phyloP scores from a whole-genome alignment of 495 filamentous ascomycete genomes.

The Trichoderma parareesei region DNA sequence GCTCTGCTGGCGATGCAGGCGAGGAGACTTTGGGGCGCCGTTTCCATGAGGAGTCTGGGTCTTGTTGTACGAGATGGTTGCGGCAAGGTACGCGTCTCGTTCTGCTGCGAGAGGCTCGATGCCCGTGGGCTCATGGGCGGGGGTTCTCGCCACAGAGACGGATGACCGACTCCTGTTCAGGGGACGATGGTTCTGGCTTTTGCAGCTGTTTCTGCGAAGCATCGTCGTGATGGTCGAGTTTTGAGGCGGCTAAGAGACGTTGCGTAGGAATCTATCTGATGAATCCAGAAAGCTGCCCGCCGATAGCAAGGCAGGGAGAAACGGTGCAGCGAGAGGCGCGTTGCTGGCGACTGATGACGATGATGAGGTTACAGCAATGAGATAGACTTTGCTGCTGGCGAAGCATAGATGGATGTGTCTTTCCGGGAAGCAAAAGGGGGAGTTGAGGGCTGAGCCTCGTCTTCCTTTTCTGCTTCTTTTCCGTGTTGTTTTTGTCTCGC shows the following conservation, averaged over 20 bases:
- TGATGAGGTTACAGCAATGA: neutral
- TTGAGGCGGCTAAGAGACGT: neutral
- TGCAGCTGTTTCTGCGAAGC: constrained; percentile 20
- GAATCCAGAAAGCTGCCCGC: neutral
- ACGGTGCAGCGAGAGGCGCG: neutral
- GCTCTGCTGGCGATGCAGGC: constrained; percentile 38
- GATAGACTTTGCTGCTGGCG: neutral
- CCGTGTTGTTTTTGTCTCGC: too few species aligned
- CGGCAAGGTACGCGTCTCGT: constrained; percentile 58
- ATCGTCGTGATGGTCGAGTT: neutral
- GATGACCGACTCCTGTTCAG: constrained; percentile 52
- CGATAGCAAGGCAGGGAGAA: neutral
- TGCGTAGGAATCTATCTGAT: neutral
- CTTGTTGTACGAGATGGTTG: constrained; percentile 55
- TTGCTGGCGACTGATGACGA: neutral
- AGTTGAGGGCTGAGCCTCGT: neutral
- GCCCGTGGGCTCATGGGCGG: constrained; percentile 33
- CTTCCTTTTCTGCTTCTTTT: too few species aligned
- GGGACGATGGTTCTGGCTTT: constrained; percentile 26
- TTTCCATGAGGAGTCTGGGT: constrained; percentile 37
- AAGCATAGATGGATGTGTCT: neutral
- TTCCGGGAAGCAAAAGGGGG: neutral
- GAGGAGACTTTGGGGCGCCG: constrained; percentile 6
- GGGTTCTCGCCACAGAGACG: constrained; percentile 43
- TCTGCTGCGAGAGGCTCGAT: constrained; percentile 49